A percentile compares a stretch with the other conserved stretches of the same genome.
Conservation (phyloP, 495 filamentous ascomycete species). For the Hyphodiscus hymeniophilus region DNA sequence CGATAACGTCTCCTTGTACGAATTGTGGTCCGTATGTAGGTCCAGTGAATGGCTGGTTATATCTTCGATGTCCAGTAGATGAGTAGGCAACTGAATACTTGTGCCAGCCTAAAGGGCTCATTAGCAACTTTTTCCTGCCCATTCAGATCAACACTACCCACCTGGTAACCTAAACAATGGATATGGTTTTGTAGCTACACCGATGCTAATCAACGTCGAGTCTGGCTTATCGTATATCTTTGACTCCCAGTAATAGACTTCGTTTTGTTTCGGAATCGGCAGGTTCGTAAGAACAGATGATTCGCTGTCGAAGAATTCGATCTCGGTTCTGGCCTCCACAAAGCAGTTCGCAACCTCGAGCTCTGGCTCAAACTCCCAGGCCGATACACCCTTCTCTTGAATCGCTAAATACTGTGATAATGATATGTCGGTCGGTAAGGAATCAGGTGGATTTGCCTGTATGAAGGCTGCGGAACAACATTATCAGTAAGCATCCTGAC, state of each 20-base stretch:
- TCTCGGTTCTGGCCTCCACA: slow-evolving; percentile 90
- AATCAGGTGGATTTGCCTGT: slow-evolving; percentile 91
- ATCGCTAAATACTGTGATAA: slow-evolving; percentile 96
- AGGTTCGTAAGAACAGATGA: slow-evolving; percentile 97
- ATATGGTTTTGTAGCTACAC: slow-evolving; percentile 93
- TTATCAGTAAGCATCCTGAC: slow-evolving; percentile 8
- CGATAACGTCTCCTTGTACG: slow-evolving; percentile 90
- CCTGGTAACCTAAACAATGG: slow-evolving; percentile 90
- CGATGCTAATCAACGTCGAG: slow-evolving; percentile 72
- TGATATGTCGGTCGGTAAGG: slow-evolving; percentile 91
- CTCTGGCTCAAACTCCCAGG: slow-evolving; percentile 98
- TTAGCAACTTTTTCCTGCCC: slow-evolving; percentile 14
- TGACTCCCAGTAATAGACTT: slow-evolving; percentile 99
- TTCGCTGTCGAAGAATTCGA: slow-evolving; percentile 96
- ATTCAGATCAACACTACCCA: slow-evolving; percentile 29
- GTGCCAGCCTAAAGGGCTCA: slow-evolving; percentile 59
- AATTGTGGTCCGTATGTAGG: slow-evolving; percentile 74
- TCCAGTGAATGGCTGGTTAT: slow-evolving; percentile 81
- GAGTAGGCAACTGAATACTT: slow-evolving; percentile 86
- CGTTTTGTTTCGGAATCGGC: slow-evolving; percentile 95
- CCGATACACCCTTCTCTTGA: slow-evolving; percentile 96
- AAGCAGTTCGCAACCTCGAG: slow-evolving; percentile 98
- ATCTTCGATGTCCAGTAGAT: slow-evolving; percentile 75
- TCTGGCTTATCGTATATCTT: slow-evolving; percentile 98
- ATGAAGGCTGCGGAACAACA: slow-evolving; percentile 61